Base-by-base conservation (phyloP, 2,329 filamentous ascomycete genomes). In the Didymellaceae sp. region DNA sequence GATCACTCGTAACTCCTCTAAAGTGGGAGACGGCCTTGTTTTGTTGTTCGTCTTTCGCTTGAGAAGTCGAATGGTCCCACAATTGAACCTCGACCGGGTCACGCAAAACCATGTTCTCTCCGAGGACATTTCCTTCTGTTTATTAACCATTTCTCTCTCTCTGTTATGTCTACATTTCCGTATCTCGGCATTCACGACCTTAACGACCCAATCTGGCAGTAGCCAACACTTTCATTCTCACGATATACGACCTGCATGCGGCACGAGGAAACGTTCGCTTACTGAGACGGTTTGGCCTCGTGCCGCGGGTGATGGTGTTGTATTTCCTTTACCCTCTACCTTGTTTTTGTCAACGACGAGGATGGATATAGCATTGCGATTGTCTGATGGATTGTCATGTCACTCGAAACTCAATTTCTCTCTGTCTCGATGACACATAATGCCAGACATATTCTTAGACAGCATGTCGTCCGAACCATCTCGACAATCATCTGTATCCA, bases 201-300 rank as follows among this genome's bases (percentile, higher is more conserved):
- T 70, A 62, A 70, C 64, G 68, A 71, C 62, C 26, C 51, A 61
- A 43, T 55, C 53, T 47, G 58, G 63, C 64, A 62, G 38, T 59
- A 62, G 48, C 65, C 67, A 63, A 59, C 58, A 61, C 50, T 58
- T 66, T 52, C 50, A 41, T 63, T 60, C 58, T 62, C 56, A 69
- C 59, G 68, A 71, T 66, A 70, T 66, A 71, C 61, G 68, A 70
- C 66, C 61, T 70, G 65, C 68, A 68, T 70, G 54, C 59, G 50
- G 57, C 65, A 69, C 66, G 58, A 59, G 67, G 66, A 65, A 62
- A 54, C 63, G 62, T 63, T 59, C 59, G 45, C 54, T 40, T 45
- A 51, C 52, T 50, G 49, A 42, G 61, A 61, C 57, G 61, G 50
- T 59, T 52, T 55, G 64, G 66, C 63, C 61, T 60, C 54, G 55